phyloP scores from a whole-genome alignment of 352 stramenopile genomes.

The Pythium periplocum region DNA sequence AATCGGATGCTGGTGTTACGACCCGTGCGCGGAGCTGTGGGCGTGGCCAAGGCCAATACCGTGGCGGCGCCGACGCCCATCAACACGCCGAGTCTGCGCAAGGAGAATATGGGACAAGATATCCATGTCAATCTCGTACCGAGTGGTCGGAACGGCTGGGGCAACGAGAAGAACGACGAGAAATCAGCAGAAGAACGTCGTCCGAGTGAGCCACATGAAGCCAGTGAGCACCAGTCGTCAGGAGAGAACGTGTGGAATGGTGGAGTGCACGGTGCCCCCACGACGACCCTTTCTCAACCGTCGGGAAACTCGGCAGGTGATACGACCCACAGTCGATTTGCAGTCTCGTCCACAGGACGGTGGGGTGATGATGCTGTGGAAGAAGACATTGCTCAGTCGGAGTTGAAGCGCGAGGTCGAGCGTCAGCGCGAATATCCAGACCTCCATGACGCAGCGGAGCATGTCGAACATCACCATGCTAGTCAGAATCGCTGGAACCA shows the following conservation, averaged over 20 bases:
- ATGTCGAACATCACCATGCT: too few species aligned
- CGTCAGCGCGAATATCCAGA: conserved; percentile 36
- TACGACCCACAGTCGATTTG: neutral
- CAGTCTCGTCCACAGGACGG: conserved; percentile 16
- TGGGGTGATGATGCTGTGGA: conserved; percentile 78
- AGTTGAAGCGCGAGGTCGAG: conserved; percentile 20
- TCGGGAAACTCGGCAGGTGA: neutral
- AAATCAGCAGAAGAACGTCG: neutral
- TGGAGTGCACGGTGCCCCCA: conserved; percentile 16
- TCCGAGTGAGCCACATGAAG: conserved; percentile 4
- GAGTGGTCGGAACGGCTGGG: conserved; percentile 31
- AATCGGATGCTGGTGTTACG: conserved; percentile 58
- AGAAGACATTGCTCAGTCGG: conserved; percentile 39
- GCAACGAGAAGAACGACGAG: conserved; percentile 8
- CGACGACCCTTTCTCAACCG: conserved; percentile 22
- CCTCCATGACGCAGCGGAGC: conserved; percentile 8
- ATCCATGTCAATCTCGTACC: conserved; percentile 33
- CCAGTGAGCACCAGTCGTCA: neutral
- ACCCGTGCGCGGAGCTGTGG: conserved; percentile 6
- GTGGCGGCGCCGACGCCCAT: conserved; percentile 52
- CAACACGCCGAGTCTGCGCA: conserved; percentile 73
- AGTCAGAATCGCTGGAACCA: too few species aligned
- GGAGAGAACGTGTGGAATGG: conserved; percentile 16
- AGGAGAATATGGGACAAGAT: conserved; percentile 45
- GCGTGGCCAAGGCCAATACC: conserved; percentile 4